Conservation (phyloP, 2,329 filamentous ascomycete species). For the Cordyceps farinosa region DNA sequence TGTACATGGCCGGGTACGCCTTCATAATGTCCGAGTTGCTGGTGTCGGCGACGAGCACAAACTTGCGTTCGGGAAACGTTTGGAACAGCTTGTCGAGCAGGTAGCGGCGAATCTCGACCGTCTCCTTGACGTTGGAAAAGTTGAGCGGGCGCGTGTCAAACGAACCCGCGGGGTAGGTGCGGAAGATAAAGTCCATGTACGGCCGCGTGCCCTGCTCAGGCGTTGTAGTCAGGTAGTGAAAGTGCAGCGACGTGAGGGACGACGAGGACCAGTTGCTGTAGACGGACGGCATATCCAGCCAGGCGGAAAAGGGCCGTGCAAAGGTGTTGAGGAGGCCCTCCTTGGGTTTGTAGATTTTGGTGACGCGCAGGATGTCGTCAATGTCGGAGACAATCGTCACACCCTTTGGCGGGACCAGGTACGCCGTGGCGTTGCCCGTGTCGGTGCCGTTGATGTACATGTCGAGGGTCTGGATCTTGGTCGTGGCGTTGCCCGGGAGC, state of each 20-base stretch:
- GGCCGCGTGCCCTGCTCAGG: conserved; percentile 73
- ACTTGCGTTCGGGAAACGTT: conserved; percentile 71
- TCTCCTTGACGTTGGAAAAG: conserved; percentile 21
- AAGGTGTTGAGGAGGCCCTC: conserved; percentile 76
- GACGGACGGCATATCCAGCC: conserved; percentile 77
- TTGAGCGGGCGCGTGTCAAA: conserved; percentile 77
- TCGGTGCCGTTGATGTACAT: conserved; percentile 62
- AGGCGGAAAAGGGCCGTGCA: conserved; percentile 64
- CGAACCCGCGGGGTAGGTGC: conserved; percentile 70
- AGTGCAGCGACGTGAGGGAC: conserved; percentile 58
- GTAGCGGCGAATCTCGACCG: conserved; percentile 67
- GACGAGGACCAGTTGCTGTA: conserved; percentile 71
- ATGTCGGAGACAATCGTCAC: conserved; percentile 74
- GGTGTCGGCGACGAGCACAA: conserved; percentile 73
- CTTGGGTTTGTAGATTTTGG: conserved; percentile 73
- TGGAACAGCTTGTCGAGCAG: conserved; percentile 69
- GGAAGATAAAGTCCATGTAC: conserved; percentile 79
- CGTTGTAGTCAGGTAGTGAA: conserved; percentile 79
- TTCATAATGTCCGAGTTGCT: conserved; percentile 74
- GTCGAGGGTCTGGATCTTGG: conserved; percentile 63
- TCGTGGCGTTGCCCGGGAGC: conserved; percentile 60
- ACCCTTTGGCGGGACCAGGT: conserved; percentile 67
- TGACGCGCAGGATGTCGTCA: conserved; percentile 76
- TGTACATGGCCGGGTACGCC: conserved; percentile 57
- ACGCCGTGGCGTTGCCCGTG: conserved; percentile 71